Base-by-base conservation (phyloP, 2,329 filamentous ascomycete species). In the Monilinia fructicola region DNA sequence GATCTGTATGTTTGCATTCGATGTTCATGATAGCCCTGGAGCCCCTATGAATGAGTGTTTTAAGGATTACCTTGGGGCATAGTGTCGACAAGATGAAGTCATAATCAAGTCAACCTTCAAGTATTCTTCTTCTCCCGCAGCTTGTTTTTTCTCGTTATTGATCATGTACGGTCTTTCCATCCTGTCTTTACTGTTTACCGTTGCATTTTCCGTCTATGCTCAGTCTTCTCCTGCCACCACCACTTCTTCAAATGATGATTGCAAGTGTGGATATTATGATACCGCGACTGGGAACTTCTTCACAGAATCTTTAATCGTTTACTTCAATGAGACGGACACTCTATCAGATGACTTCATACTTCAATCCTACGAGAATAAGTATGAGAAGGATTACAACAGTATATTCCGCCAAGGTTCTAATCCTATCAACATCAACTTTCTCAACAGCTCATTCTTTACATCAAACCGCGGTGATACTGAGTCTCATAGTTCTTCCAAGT, bases 241-340 rank as follows among this genome's bases (percentile, higher is more conserved):
- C 16, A n/a, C 40, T 16, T 53, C 42, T 2, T 52, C 74, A 74
- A 64, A 78, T 40, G 28, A 26, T 38, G 55, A 66, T 58, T 83
- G 81, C 68, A 75, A 76, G 35, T 83, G 81, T 69, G 81, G 81
- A 16, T 83, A 79, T 67, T 77, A 78, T 66, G 81, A 83, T 68
- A 67, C 71, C 0, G 67, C 71, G 10, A 78, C 78, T 2, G 71
- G 76, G 11, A 70, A 76, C 23, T 69, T 81, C 14, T 83, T 79
- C 69, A 83, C 81, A 0, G 81, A 83, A 54, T 79, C 79, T 10
- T 76, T 81, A 35, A 80, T 83, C 58, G 74, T 80, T 5, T 83
- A 83, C 73, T 83, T 83, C 77, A 83, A 83, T 70, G 81, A 83
- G 67, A 80, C 81, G 2, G 70, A 70, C 10, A 73, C 64, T 21